phyloP scores from a whole-genome alignment of 352 stramenopile species.

The Thraustochytrium striatum region DNA sequence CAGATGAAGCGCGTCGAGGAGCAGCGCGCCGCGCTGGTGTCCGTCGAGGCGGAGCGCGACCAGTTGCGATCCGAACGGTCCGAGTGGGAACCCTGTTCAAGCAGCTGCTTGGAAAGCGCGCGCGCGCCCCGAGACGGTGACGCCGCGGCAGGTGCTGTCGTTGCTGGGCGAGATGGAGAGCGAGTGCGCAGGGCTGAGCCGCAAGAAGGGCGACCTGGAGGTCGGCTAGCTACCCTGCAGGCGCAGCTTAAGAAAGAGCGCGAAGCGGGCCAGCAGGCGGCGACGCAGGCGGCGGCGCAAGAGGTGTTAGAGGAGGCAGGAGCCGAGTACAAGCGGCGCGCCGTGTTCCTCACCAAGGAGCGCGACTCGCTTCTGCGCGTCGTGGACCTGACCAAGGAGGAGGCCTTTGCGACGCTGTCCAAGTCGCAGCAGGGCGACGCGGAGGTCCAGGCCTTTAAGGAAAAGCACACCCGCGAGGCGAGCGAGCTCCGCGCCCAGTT shows the following conservation, averaged over 20 bases:
- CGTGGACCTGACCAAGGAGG: conserved; percentile 8
- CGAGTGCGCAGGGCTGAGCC: neutral
- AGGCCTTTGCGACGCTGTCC: conserved; percentile 21
- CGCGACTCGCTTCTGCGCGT: conserved; percentile 5
- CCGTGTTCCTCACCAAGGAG: conserved; percentile 8
- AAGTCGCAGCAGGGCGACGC: conserved; percentile 9
- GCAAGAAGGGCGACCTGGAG: neutral
- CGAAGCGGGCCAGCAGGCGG: neutral
- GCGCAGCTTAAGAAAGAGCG: neutral
- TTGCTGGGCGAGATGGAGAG: neutral
- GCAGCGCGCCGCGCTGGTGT: conserved; percentile 3
- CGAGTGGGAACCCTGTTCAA: conserved; percentile 14
- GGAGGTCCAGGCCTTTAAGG: neutral
- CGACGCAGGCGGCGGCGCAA: neutral
- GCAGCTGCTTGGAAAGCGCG: too few species aligned
- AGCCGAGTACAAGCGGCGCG: neutral
- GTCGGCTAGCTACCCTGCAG: neutral
- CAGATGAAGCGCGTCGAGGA: conserved; percentile 4
- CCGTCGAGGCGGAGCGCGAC: conserved; percentile 3
- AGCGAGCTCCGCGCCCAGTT: neutral
- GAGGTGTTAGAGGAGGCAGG: neutral
- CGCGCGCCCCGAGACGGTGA: neutral
- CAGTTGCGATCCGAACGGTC: neutral
- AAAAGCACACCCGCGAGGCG: neutral
- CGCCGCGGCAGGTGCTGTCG: neutral